Base-by-base conservation (phyloP, 495 filamentous ascomycete species). In the Parachaetomium inaequale region DNA sequence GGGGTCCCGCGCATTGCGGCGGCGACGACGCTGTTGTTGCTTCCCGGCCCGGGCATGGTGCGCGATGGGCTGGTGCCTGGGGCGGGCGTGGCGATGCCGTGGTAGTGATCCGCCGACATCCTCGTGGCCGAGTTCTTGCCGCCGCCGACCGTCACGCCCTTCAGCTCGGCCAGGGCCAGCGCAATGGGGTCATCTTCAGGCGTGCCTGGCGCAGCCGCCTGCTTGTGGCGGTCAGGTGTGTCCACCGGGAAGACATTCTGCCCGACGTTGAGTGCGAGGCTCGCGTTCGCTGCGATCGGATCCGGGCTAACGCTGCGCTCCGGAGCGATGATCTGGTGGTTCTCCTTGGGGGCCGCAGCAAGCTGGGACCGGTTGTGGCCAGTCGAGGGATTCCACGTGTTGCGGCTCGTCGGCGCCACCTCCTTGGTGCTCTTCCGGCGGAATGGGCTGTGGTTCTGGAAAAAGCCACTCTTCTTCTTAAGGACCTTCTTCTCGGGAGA, bases 241-340 rank as follows among this genome's bases (percentile, higher is more conserved):
- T 90, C 89, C 8, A 99, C 93, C 67, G 96, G 87, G 75, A 99
- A 98, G 26, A 98, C 92, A 66, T 98, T 99, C 68, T 91, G 88
- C 8, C 95, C 95, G 19, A 99, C 84, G 72, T 96, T 96, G n/a
- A 99, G 81, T 50, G 96, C 93, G 69, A 97, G 87, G 73, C 89
- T 96, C 49, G 95, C 90, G 40, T 93, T 84, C 36, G 95, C 93
- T 72, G 96, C 93, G 31, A 93, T 92, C 3, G 92, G 94, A 54
- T 99, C 95, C 2, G 92, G 91, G 68, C 88, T 79, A 51, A 68
- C 72, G 29, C 74, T 79, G 61, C 75, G 77, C 38, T 82, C 74
- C 34, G 76, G 58, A 43, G 76, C 66, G 17, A 78, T 55, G 68
- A 72, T 79, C 55, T 72, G 64, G 63, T 58, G 17, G 42, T 4